Percentiles rank a stretch among this genome's conserved stretches.
Conservation (phyloP, 305 asterid species). For the Fraxinus greggii region DNA sequence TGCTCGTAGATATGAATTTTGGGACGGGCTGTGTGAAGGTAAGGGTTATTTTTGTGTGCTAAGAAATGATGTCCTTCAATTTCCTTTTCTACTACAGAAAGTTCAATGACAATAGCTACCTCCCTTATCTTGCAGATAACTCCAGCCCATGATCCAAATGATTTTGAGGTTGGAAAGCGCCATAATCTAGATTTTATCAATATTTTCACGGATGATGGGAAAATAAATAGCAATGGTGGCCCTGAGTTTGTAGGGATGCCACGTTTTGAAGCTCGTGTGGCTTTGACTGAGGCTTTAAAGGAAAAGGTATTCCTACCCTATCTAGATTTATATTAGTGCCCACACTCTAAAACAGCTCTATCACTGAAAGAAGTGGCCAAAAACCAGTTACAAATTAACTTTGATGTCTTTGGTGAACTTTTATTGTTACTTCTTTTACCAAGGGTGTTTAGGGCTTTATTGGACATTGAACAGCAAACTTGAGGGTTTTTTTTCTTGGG, state of each 20-base stretch:
- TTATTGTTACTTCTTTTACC: background rate
- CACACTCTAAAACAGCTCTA: background rate
- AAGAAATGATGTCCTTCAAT: background rate
- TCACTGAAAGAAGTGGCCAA: background rate
- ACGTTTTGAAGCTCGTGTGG: conserved; percentile 76
- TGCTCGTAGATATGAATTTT: conserved; percentile 83
- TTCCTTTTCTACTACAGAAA: background rate
- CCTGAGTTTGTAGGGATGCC: conserved; percentile 68
- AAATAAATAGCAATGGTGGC: conserved; percentile 77
- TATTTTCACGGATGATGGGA: conserved; percentile 83
- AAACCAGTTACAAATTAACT: background rate
- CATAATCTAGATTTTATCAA: conserved; percentile 67
- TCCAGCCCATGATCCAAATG: conserved; percentile 92
- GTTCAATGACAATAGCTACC: conserved; percentile 18
- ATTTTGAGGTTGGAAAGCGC: conserved; percentile 88
- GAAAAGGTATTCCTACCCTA: conserved; percentile 42
- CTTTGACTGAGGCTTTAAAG: conserved; percentile 64
- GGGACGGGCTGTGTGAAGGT: conserved; percentile 99
- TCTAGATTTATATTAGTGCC: background rate
- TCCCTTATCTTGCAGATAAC: conserved; percentile 59
- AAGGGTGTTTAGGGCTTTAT: background rate
- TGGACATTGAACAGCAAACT: background rate
- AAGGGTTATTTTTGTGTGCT: conserved; percentile 16
- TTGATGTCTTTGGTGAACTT: background rate
- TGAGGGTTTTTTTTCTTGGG: background rate